These are phyloP conservation scores for Peniophora sp. DNA, from an alignment of 1,284 basidiomycete species.

Conservation along the genomic window DNA sequence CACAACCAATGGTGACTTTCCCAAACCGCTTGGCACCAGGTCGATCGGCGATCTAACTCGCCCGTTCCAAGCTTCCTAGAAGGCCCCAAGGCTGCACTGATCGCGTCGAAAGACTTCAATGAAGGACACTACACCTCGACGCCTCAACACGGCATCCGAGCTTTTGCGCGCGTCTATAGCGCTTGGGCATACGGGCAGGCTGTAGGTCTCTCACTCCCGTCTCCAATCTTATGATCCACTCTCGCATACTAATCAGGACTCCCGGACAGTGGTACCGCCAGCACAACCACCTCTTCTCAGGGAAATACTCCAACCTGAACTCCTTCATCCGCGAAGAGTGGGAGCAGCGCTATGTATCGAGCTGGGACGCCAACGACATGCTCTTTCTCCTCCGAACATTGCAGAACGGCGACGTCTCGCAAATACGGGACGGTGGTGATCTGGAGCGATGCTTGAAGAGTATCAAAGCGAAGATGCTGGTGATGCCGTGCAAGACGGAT, in stretches of 20 bases:
- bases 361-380: conserved; percentile 35
- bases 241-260: not conserved
- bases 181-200: conserved; percentile 56
- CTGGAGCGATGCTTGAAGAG: conserved; percentile 12
- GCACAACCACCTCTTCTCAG: conserved; percentile 29
- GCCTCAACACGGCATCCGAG: conserved; percentile 43
- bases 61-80: conserved; percentile 61
- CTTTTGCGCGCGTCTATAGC: conserved; percentile 49
- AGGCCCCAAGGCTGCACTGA: conserved; percentile 48
- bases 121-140: conserved; percentile 41
- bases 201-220: conserved; percentile 15
- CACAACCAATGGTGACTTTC: conserved; percentile 58
- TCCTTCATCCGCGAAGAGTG: conserved; percentile 33
- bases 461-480: conserved; percentile 37
- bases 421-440: conserved; percentile 15
- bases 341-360: conserved; percentile 24
- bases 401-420: conserved; percentile 31
- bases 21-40: no score
- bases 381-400: conserved; percentile 29
- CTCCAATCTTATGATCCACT: no score
- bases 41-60: no score
- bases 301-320: conserved; percentile 38
- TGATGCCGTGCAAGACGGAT: conserved; percentile 55
- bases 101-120: conserved; percentile 51
- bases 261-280: conserved; percentile 42